These are phyloP conservation scores for Wickerhamiella vanderwaltii DNA, from an alignment of 805 yeast genomes.

Conservation along the genomic window DNA sequence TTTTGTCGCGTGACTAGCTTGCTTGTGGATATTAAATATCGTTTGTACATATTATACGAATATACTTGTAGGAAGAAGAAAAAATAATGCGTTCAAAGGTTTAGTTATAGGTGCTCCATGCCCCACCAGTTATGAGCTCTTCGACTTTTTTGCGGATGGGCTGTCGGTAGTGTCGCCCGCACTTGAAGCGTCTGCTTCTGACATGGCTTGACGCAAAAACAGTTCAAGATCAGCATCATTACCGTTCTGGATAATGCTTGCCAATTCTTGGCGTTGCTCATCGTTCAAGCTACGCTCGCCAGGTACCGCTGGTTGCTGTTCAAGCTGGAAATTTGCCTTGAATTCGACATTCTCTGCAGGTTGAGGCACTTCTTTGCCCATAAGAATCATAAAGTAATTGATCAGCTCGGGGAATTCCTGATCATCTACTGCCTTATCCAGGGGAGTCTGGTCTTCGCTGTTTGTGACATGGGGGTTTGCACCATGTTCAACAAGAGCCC, in stretches of 20 bases:
- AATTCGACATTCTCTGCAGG: slow-evolving; percentile 22
- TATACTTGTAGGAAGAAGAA: background rate
- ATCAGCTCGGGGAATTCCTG: slow-evolving; percentile 66
- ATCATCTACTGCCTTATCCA: slow-evolving; percentile 64
- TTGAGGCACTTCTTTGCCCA: slow-evolving; percentile 24
- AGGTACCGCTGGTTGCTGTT: slow-evolving; percentile 34
- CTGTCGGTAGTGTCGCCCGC: slow-evolving; percentile 5
- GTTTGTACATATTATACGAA: background rate
- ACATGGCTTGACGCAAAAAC: slow-evolving; percentile 51
- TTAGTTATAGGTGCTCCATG: background rate
- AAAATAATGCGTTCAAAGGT: background rate
- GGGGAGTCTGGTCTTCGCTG: slow-evolving; percentile 62
- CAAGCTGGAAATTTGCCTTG: slow-evolving; percentile 20
- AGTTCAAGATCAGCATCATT: slow-evolving; percentile 66
- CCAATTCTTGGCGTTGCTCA: slow-evolving; percentile 50
- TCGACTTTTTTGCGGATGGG: slow-evolving; percentile 2
- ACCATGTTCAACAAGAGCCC: slow-evolving; percentile 48
- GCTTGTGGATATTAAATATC: slow-evolving; percentile 1
- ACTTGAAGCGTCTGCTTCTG: background rate
- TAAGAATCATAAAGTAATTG: slow-evolving; percentile 42
- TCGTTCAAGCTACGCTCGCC: slow-evolving; percentile 1
- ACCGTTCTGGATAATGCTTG: slow-evolving; percentile 62
- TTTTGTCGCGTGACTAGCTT: slow-evolving; percentile 32
- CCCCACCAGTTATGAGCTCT: background rate
- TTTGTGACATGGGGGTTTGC: slow-evolving; percentile 59